Conservation (phyloP, 192 early-diverging fungal genomes). For the Coemansia sp. region DNA sequence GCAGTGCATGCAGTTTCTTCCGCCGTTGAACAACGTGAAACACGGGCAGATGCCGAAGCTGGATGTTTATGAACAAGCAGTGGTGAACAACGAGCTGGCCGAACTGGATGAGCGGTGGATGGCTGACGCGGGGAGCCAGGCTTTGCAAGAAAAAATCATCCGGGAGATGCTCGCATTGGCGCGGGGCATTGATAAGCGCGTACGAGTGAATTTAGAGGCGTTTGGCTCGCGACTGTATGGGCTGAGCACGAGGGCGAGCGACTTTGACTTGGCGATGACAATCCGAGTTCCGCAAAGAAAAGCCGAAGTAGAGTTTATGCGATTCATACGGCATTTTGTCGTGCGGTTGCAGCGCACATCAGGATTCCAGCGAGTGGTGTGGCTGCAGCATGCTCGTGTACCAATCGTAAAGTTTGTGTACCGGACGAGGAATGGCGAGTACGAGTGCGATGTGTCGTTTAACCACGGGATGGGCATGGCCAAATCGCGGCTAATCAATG, state of each 20-base stretch:
- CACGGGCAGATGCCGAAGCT: not conserved
- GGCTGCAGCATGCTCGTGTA: conserved; percentile 22
- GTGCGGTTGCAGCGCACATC: not conserved
- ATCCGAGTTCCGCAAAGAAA: not conserved
- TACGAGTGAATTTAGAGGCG: not conserved
- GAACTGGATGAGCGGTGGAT: not conserved
- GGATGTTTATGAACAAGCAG: not conserved
- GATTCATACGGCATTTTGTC: not conserved
- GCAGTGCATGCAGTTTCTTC: not conserved
- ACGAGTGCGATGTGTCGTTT: conserved; percentile 39
- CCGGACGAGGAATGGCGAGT: not conserved
- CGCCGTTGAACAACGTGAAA: not conserved
- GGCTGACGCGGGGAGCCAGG: not conserved
- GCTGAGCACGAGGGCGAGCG: conserved; percentile 16
- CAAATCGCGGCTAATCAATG: conserved; percentile 18
- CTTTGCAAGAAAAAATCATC: not conserved
- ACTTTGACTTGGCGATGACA: conserved; percentile 20
- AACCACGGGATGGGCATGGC: conserved; percentile 15
- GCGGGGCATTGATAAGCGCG: not conserved
- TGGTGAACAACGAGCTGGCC: conserved; percentile 4
- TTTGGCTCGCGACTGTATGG: conserved; percentile 30
- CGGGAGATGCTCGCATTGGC: not conserved
- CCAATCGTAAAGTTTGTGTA: conserved; percentile 46
- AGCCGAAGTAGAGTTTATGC: not conserved
- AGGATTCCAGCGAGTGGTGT: conserved; percentile 12